phyloP scores from a whole-genome alignment of 2,329 filamentous ascomycete species.

The Diplodia scrobiculata region DNA sequence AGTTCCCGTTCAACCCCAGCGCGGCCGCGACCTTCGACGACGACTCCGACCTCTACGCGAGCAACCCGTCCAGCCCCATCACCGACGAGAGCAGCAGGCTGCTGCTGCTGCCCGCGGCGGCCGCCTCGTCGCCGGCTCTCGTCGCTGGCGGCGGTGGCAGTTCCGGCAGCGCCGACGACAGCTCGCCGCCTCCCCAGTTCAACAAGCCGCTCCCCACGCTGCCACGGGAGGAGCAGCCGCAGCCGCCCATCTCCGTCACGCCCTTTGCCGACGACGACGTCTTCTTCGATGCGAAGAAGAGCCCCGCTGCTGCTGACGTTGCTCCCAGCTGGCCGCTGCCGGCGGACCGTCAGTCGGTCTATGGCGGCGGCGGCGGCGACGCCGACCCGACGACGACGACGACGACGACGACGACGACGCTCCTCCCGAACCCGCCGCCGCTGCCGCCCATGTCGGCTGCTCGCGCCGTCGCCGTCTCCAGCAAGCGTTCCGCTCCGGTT shows the following conservation, averaged over 20 bases:
- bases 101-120: not conserved
- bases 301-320: too few species aligned
- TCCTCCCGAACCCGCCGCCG: not conserved
- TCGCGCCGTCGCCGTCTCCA: not conserved
- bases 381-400: not conserved
- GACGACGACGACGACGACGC: not conserved
- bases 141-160: not conserved
- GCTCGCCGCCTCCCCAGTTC: not conserved
- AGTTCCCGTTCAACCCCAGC: conserved; percentile 4
- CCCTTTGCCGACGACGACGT: not conserved
- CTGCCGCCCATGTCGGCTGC: not conserved
- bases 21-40: not conserved
- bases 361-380: not conserved
- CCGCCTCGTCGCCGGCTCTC: not conserved
- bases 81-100: not conserved
- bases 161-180: not conserved
- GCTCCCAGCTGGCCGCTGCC: not conserved
- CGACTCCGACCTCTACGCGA: not conserved
- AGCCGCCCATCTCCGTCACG: not conserved
- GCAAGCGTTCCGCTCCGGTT: not conserved
- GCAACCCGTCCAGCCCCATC: not conserved
- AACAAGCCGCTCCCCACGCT: conserved; percentile 15
- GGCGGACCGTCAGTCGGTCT: not conserved
- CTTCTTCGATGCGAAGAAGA: not conserved
- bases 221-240: not conserved